Base-by-base conservation (phyloP, 805 yeast genomes). In the Saccharomycopsis fodiens region DNA sequence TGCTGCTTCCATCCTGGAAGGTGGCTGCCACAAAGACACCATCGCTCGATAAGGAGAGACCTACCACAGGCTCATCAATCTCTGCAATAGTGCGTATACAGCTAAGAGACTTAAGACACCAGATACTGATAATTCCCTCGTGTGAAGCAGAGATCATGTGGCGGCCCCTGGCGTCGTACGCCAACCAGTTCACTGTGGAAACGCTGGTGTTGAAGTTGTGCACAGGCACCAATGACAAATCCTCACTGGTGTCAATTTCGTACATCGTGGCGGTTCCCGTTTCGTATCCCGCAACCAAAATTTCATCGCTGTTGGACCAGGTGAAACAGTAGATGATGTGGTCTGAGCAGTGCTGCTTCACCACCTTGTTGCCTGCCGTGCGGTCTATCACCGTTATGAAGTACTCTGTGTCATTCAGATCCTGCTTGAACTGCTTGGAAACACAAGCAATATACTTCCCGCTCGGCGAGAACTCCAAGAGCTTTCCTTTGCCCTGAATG, bases 1-100 rank as follows among this genome's bases (percentile, higher is more conserved):
- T 22, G 20, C 16, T 40, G 10, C 39, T 37, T 10, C 48, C 48
- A n/a, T 41, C 48, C 3, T 27, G 25, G 43, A 48, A 48, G 8
- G 45, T 36, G 10, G 47, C 52, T 8, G 44, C 47, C 12, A 45
- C 12, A 30, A 30, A 41, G 6, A 20, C 29, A 3, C 52, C 52
- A 25, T 48, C 52, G 23, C 30, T 5, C 13, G 48, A 38, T 12
- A 48, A n/a, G 15, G 37, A 42, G 3, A 48, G 13, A 3, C 31
- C 13, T 36, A 38, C 38, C 7, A 48, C 48, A n/a, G 52, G 44
- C 21, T 48, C 52, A 20, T 48, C 47, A 12, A 48, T 23, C 20
- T 10, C 10, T 4, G 52, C 45, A 17, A 48, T 30, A 13, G 48
- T 48, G 17, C 35, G 31, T 16, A 48, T 21, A 34, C 52, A 48